Evolutionary conservation across 345 rosid genomes (phyloP).

Genomic region (Lagerstroemia speciosa): DNA sequence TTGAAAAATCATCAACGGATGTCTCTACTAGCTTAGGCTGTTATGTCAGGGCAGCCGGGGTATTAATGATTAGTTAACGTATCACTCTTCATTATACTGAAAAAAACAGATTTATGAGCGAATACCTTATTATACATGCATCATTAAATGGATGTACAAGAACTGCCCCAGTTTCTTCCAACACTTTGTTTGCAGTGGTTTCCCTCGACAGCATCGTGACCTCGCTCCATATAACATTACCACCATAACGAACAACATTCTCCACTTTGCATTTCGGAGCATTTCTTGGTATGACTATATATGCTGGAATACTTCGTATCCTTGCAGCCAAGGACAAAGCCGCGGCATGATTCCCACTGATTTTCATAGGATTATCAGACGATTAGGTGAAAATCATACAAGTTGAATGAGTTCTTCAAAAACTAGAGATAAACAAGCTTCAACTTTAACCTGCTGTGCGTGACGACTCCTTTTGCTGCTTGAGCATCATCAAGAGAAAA

Average conservation of each 20-base stretch:
- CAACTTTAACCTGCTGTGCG: conserved; percentile 72
- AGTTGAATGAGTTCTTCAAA: neutral
- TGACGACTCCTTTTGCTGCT: conserved; percentile 78
- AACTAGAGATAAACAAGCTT: neutral
- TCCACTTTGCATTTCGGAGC: conserved; percentile 89
- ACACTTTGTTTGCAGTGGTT: conserved; percentile 41
- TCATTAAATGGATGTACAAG: conserved; percentile 81
- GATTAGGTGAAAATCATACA: neutral
- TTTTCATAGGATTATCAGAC: neutral
- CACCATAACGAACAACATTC: conserved; percentile 76
- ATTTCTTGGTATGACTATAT: conserved; percentile 68
- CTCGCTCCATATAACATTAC: conserved; percentile 71
- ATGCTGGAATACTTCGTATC: conserved; percentile 57
- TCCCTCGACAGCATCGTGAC: conserved; percentile 61
- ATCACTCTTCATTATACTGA: too few species aligned
- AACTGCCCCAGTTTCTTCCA: conserved; percentile 69
- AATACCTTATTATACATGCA: conserved; percentile 63
- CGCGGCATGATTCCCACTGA: conserved; percentile 94
- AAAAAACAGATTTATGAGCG: neutral
- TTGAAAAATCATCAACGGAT: neutral
- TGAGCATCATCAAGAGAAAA: conserved; percentile 50
- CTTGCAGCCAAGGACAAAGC: conserved; percentile 91
- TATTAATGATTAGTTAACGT: conserved; percentile 2
- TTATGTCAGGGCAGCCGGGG: neutral
- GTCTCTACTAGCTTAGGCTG: neutral